Evolutionary conservation across 2,329 filamentous ascomycete species (phyloP).

Genomic region (Hymenotorrendiella dingleyae): DNA sequence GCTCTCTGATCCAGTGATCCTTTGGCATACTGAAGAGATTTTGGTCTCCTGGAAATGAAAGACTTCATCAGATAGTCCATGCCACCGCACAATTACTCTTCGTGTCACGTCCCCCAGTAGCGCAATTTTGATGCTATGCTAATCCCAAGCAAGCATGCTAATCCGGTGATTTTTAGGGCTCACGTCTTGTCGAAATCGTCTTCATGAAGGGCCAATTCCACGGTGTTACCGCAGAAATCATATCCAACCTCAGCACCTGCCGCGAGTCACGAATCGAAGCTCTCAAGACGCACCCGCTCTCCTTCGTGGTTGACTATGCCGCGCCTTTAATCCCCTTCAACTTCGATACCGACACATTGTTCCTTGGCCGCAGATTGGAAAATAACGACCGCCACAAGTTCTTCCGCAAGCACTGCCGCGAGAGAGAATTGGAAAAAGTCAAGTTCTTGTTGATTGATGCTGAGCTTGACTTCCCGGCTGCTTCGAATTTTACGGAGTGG

Average conservation of each 20-base stretch:
- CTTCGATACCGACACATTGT: constrained; percentile 1
- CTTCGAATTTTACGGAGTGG: background rate
- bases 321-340: constrained; percentile 1
- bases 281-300: background rate
- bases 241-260: background rate
- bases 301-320: background rate
- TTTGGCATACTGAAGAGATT: too few species aligned
- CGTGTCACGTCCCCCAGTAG: too few species aligned
- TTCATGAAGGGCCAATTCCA: background rate
- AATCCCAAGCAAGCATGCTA: too few species aligned
- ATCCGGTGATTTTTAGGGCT: too few species aligned
- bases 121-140: too few species aligned
- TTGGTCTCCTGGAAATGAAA: too few species aligned
- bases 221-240: background rate
- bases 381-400: background rate
- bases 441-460: background rate
- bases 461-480: too few species aligned
- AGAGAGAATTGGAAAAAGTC: background rate
- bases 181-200: background rate
- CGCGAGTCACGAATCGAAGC: background rate
- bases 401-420: background rate
- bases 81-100: too few species aligned
- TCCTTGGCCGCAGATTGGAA: background rate
- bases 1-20: too few species aligned
- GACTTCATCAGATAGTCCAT: too few species aligned